Evolutionary conservation across 139 green algal species (phyloP).

Genomic region (Desmodesmus armatus): DNA sequence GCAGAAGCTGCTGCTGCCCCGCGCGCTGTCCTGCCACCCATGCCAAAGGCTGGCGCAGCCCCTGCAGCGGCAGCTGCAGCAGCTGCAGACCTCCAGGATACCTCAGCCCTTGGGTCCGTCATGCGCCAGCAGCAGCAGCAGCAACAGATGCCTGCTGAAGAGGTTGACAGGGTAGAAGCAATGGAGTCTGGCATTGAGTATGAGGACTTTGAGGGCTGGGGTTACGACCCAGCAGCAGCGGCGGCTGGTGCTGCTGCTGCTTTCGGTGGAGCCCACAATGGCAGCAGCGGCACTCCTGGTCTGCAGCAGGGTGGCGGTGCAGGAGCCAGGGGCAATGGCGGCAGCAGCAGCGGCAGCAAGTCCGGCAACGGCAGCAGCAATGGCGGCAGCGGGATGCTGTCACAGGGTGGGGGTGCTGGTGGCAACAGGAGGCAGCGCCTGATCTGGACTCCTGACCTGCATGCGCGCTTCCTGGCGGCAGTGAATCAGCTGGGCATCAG

Average conservation of each 20-base stretch:
- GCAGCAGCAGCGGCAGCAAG: background rate
- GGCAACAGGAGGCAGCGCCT: constrained; percentile 69
- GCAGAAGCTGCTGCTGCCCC: no score
- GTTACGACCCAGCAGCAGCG: background rate
- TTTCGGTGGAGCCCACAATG: background rate
- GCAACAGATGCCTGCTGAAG: no score
- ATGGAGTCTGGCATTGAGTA: no score
- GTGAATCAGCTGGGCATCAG: constrained; percentile 72
- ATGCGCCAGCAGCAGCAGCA: no score
- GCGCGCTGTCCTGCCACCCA: no score
- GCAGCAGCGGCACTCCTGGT: background rate
- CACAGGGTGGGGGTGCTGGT: background rate
- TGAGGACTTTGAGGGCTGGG: no score
- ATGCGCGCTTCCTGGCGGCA: constrained; percentile 75
- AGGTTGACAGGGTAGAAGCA: no score
- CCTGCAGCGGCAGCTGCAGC: no score
- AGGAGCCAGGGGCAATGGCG: background rate
- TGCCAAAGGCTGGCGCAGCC: no score
- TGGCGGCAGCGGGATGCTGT: background rate
- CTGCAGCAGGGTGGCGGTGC: constrained; percentile 4
- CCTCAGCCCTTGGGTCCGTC: no score
- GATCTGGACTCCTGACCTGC: constrained; percentile 83
- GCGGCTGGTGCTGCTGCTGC: constrained; percentile 1
- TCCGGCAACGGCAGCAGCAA: constrained; percentile 23
- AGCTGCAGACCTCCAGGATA: no score